Conservation (phyloP, 495 filamentous ascomycete species). For the Tuber aestivum region DNA sequence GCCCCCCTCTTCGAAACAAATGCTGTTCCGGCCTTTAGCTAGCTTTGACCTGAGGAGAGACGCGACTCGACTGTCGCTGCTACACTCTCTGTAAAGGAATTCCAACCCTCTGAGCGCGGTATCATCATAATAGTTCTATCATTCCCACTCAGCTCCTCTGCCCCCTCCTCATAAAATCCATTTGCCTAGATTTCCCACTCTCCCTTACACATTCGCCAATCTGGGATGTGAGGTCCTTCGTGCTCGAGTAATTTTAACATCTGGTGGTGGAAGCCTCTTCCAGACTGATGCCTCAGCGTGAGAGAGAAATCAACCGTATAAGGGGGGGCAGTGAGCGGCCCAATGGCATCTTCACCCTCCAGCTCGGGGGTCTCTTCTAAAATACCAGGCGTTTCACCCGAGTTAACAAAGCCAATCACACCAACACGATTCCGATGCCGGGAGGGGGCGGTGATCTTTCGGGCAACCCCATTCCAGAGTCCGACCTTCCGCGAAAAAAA, state of each 20-base stretch:
- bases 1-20: conserved; percentile 19
- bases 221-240: conserved; percentile 36
- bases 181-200: conserved; percentile 43
- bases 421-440: no score
- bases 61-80: conserved; percentile 14
- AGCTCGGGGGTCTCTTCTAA: no score
- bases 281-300: no score
- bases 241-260: conserved; percentile 38
- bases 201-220: conserved; percentile 39
- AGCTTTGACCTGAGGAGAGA: conserved; percentile 23
- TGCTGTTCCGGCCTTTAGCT: conserved; percentile 19
- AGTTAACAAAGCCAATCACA: no score
- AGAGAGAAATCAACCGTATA: no score
- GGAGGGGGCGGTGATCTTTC: no score
- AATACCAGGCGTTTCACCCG: no score
- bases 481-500: no score
- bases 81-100: conserved; percentile 35
- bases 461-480: no score
- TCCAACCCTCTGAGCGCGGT: conserved; percentile 36
- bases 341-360: no score
- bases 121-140: conserved; percentile 33
- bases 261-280: no score
- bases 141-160: conserved; percentile 6
- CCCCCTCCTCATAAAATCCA: conserved; percentile 31
- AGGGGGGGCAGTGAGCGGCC: no score